A percentile compares a stretch with the other conserved stretches of the same genome.
These are phyloP conservation scores for Jatropha curcas DNA, from an alignment of 345 rosid genomes.

Conservation along the genomic window DNA sequence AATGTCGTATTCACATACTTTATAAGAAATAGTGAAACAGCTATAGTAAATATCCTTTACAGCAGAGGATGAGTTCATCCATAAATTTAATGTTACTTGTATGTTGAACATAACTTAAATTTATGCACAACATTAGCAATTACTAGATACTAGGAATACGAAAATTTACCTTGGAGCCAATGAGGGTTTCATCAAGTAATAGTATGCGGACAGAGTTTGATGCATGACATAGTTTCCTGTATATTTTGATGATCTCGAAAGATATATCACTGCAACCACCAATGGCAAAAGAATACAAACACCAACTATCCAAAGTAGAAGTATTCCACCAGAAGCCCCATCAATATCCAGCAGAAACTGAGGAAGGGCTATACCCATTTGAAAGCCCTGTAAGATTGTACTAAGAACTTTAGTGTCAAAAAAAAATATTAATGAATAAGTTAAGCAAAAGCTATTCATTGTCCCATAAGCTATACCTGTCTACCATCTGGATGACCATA, in stretches of 20 bases:
- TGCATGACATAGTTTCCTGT: constrained; percentile 99
- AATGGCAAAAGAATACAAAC: constrained; percentile 93
- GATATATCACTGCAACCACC: constrained; percentile 93
- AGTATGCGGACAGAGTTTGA: constrained; percentile 86
- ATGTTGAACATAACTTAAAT: not conserved
- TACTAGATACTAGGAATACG: not conserved
- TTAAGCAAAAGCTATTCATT: not conserved
- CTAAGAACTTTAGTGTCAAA: constrained; percentile 19
- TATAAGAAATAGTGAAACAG: not conserved
- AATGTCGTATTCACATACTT: not conserved
- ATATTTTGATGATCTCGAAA: constrained; percentile 92
- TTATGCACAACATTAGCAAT: not conserved
- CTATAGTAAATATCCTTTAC: too few relatives aligned
- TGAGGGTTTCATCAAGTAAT: constrained; percentile 92
- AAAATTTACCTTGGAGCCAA: constrained; percentile 84
- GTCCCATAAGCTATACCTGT: constrained; percentile 52
- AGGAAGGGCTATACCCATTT: constrained; percentile 99
- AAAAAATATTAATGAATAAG: not conserved
- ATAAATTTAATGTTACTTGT: not conserved
- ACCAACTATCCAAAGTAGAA: constrained; percentile 96
- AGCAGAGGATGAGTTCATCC: not conserved
- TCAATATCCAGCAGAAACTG: constrained; percentile 88
- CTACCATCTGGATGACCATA: constrained; percentile 99
- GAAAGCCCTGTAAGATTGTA: constrained; percentile 72
- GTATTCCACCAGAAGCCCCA: constrained; percentile 96